A percentile compares a stretch with the other conserved stretches of the same genome.
Evolutionary conservation across 2,329 filamentous ascomycete genomes (phyloP).

Genomic region (Penicillium sp.): DNA sequence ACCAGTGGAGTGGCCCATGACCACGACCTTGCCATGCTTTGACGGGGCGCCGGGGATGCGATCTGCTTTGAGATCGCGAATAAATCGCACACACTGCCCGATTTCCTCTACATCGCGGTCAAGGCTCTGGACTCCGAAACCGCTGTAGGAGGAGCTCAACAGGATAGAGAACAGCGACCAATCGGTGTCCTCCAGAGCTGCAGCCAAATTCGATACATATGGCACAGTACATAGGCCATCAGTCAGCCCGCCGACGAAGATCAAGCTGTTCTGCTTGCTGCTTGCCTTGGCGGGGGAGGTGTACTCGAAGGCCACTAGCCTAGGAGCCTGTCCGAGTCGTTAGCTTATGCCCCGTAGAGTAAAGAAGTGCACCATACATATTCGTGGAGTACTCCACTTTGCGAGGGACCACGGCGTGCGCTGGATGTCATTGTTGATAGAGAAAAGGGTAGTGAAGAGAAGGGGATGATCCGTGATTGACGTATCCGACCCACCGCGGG

Average conservation of each 20-base stretch:
- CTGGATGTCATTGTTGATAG: conserved; percentile 7
- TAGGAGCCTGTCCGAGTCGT: conserved; percentile 31
- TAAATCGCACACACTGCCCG: conserved; percentile 51
- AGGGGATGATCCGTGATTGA: conserved; percentile 9
- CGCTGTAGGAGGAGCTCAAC: conserved; percentile 52
- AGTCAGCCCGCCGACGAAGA: conserved; percentile 60
- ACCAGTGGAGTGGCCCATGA: conserved; percentile 69
- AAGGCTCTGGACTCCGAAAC: conserved; percentile 56
- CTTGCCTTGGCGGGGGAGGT: conserved; percentile 19
- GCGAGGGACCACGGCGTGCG: conserved; percentile 19
- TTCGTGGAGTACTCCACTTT: conserved; percentile 36
- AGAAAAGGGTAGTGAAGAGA: background rate
- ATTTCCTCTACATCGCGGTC: conserved; percentile 56
- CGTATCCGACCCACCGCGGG: conserved; percentile 15
- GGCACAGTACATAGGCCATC: conserved; percentile 57
- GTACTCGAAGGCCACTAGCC: conserved; percentile 44
- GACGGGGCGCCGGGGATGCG: conserved; percentile 7
- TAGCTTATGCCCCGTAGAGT: conserved; percentile 3
- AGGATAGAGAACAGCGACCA: conserved; percentile 56
- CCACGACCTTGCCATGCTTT: conserved; percentile 53
- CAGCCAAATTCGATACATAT: conserved; percentile 53
- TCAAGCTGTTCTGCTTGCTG: conserved; percentile 47
- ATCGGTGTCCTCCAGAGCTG: conserved; percentile 45
- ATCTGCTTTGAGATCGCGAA: conserved; percentile 38
- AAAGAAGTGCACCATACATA: conserved; percentile 29